Evolutionary conservation across 2,329 filamentous ascomycete genomes (phyloP), one percentile per base, ranked within the genome.

Genomic region (Eurotiales sp.): DNA sequence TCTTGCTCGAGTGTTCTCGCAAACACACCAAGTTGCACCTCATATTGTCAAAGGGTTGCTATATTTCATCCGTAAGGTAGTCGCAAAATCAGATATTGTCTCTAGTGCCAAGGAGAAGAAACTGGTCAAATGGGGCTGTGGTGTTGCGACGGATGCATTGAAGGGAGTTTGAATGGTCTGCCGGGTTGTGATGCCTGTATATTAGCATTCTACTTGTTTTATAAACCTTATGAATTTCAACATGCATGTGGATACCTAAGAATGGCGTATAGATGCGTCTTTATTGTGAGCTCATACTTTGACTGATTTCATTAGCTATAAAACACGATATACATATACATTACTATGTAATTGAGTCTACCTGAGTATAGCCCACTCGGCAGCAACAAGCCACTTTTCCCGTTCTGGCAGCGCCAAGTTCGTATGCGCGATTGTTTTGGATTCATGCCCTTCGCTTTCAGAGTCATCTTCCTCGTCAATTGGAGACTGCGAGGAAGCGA

Each of bases 31-130:
- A 29, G 77, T 82, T 2, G 52, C 52, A 30, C 82, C 84, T 0
- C 81, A 85, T 52, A 79, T 96, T 55, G 82, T 85, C 4, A 82
- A 82, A 51, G 88, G 88, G 0, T 63, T 96, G 57, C 84, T 87
- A 55, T 95, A 86, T 68, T 93, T 96, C 64, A 63, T 97, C 47
- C 82, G 83, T 62, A 90, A 87, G 65, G 80, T 86, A 40, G 78
- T 96, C 14, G 76, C 80, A 4, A 87, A 84, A 65, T 86, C 85
- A 0, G 80, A 82, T 59, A 62, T 78, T 52, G 69, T 73, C 19
- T 70, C 70, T 29, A 72, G 66, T n/a, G 74, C 73, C 53, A 69
- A 71, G 42, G 81, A 85, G 58, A 72, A 67, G 57, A 78, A 77
- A 50, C 66, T 74, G 12, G 70, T 85, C 40, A 66, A 69, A 63